Conservation (phyloP, 2,329 filamentous ascomycete genomes). For the Aspergillus niger region DNA sequence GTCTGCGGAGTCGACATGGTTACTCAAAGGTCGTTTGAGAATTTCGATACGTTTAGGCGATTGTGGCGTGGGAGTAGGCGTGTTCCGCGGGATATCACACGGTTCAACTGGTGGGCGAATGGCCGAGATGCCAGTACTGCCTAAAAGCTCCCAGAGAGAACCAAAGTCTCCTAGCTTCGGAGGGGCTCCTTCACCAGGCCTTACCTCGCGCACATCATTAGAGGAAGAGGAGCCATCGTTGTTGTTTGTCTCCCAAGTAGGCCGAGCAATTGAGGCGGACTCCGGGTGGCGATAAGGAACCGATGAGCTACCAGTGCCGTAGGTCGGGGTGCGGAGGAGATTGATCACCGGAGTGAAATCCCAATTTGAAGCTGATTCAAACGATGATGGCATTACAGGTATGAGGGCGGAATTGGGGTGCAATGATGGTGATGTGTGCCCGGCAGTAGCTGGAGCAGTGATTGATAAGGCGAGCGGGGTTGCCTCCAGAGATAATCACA, state of each 20-base stretch:
- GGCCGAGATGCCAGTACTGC: slow-evolving; percentile 21
- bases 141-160: slow-evolving; percentile 44
- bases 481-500: not conserved
- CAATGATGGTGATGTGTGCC: not conserved
- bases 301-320: slow-evolving; percentile 16
- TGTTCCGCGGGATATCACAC: not conserved
- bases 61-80: slow-evolving; percentile 5
- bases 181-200: slow-evolving; percentile 10
- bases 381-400: slow-evolving; percentile 33
- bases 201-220: not conserved
- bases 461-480: slow-evolving; percentile 12
- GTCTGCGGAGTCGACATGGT: not conserved
- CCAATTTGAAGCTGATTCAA: slow-evolving; percentile 40
- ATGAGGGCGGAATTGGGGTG: not conserved
- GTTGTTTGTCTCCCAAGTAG: slow-evolving; percentile 12
- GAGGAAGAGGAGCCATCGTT: slow-evolving; percentile 9
- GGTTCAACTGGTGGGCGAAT: slow-evolving; percentile 6
- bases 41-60: slow-evolving; percentile 19
- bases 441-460: not conserved
- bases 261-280: slow-evolving; percentile 6
- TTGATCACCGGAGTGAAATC: slow-evolving; percentile 50
- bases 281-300: slow-evolving; percentile 16
- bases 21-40: slow-evolving; percentile 21
- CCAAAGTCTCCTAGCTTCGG: slow-evolving; percentile 48
- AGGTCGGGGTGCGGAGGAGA: slow-evolving; percentile 42